phyloP scores from a whole-genome alignment of 768 basidiomycete species.

The Lactifluus rugatus region DNA sequence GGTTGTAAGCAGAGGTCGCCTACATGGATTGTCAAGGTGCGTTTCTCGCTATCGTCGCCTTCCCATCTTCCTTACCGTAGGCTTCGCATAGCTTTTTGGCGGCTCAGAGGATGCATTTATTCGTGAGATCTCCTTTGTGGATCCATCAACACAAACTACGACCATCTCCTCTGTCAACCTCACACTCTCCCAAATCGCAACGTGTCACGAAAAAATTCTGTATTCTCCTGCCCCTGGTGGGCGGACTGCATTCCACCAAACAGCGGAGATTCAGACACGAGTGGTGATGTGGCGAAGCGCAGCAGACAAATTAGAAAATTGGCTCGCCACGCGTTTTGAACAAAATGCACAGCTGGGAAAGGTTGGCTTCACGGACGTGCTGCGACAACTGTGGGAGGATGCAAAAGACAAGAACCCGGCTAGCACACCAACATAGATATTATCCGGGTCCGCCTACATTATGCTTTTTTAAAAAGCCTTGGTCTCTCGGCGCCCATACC shows the following conservation, averaged over 20 bases:
- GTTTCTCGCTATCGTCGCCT: slow-evolving; percentile 20
- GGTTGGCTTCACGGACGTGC: slow-evolving; percentile 81
- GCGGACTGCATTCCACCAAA: slow-evolving; percentile 72
- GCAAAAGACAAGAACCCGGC: slow-evolving; percentile 45
- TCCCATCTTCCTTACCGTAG: neutral
- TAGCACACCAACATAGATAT: slow-evolving; percentile 23
- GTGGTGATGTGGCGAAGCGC: slow-evolving; percentile 73
- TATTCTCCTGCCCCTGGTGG: slow-evolving; percentile 62
- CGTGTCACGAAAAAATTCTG: slow-evolving; percentile 82
- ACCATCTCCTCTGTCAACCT: slow-evolving; percentile 90
- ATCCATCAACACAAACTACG: slow-evolving; percentile 70
- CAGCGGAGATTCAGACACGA: slow-evolving; percentile 85
- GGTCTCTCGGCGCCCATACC: slow-evolving; percentile 14
- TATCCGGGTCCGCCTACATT: slow-evolving; percentile 9
- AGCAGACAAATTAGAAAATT: slow-evolving; percentile 75
- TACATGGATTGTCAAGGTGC: slow-evolving; percentile 84
- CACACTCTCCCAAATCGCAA: slow-evolving; percentile 88
- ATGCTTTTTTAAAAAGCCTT: slow-evolving; percentile 23
- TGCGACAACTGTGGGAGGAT: slow-evolving; percentile 66
- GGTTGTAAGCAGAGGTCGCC: slow-evolving; percentile 92
- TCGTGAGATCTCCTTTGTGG: slow-evolving; percentile 87
- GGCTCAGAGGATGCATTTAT: slow-evolving; percentile 93
- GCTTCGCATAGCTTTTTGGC: slow-evolving; percentile 58
- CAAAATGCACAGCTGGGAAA: slow-evolving; percentile 88
- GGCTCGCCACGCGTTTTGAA: slow-evolving; percentile 82